Percentiles rank a stretch among this genome's conserved stretches.
phyloP scores from a whole-genome alignment of 2,329 filamentous ascomycete genomes.

The Pestalotiopsis fici region DNA sequence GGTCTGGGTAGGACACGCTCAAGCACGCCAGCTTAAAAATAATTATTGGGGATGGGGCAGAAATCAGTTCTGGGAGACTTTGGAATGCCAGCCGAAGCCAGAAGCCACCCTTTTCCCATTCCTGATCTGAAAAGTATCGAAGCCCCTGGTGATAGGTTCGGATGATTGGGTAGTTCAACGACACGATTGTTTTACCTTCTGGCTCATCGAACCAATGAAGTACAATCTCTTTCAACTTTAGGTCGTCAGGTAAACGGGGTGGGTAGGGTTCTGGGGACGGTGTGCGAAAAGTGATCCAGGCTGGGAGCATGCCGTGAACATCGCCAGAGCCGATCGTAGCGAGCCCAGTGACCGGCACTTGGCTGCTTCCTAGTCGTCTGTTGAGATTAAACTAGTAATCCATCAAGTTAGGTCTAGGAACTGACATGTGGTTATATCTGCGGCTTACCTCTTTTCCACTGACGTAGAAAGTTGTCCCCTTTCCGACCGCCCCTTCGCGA shows the following conservation, averaged over 20 bases:
- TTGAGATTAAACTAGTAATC: too few relatives aligned
- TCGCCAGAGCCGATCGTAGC: too few relatives aligned
- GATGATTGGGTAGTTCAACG: neutral
- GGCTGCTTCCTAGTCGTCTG: too few relatives aligned
- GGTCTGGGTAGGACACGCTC: neutral
- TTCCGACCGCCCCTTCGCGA: too few relatives aligned
- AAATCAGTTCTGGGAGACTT: neutral
- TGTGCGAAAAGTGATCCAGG: neutral
- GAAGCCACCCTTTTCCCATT: neutral
- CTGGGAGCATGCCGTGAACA: neutral
- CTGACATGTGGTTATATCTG: too few relatives aligned
- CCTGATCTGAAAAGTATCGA: neutral
- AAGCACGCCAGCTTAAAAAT: neutral
- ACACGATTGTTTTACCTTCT: neutral
- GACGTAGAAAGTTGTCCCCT: too few relatives aligned
- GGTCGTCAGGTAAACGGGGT: neutral
- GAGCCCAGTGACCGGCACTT: too few relatives aligned
- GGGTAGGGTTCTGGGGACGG: neutral
- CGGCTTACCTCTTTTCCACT: too few relatives aligned
- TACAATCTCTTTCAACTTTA: neutral
- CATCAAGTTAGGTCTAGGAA: too few relatives aligned
- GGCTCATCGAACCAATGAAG: neutral
- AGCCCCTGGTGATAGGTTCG: neutral
- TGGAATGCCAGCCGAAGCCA: neutral
- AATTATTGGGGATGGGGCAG: neutral